These are phyloP conservation scores for Discostella stelligera DNA, from an alignment of 352 stramenopile species.

Conservation along the genomic window DNA sequence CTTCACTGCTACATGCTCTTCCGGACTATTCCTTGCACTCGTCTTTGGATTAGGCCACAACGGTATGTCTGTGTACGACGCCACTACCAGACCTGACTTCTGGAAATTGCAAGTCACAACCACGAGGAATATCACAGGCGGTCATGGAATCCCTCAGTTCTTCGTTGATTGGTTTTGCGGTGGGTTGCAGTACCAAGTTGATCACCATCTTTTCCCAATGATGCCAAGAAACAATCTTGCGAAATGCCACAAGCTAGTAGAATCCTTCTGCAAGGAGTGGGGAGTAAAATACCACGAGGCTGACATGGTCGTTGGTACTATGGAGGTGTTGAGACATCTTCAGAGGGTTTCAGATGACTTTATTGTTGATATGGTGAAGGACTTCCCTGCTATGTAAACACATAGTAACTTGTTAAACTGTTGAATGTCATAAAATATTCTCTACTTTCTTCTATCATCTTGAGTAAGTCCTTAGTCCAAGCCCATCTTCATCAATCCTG, in stretches of 20 bases:
- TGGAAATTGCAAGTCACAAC: slow-evolving; percentile 98
- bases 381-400: slow-evolving; percentile 97
- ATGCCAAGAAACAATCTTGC: slow-evolving; percentile 94
- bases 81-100: slow-evolving; percentile 93
- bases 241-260: slow-evolving; percentile 91
- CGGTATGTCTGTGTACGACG: slow-evolving; percentile 96
- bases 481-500: too few species aligned
- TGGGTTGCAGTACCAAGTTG: slow-evolving; percentile 97
- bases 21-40: slow-evolving; percentile 92
- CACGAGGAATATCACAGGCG: slow-evolving; percentile 92
- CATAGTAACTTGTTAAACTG: too few species aligned
- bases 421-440: too few species aligned
- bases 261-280: slow-evolving; percentile 96
- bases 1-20: slow-evolving; percentile 85
- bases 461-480: too few species aligned
- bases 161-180: slow-evolving; percentile 98
- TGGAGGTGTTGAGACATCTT: slow-evolving; percentile 93
- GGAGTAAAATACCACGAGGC: slow-evolving; percentile 95
- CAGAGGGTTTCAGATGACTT: slow-evolving; percentile 92
- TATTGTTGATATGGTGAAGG: slow-evolving; percentile 84
- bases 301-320: slow-evolving; percentile 89
- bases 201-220: slow-evolving; percentile 98
- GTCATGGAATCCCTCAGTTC: slow-evolving; percentile 83
- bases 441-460: too few species aligned
- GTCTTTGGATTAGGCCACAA: slow-evolving; percentile 98